Conservation (phyloP, 2,329 filamentous ascomycete species). For the Colletotrichum melonis region DNA sequence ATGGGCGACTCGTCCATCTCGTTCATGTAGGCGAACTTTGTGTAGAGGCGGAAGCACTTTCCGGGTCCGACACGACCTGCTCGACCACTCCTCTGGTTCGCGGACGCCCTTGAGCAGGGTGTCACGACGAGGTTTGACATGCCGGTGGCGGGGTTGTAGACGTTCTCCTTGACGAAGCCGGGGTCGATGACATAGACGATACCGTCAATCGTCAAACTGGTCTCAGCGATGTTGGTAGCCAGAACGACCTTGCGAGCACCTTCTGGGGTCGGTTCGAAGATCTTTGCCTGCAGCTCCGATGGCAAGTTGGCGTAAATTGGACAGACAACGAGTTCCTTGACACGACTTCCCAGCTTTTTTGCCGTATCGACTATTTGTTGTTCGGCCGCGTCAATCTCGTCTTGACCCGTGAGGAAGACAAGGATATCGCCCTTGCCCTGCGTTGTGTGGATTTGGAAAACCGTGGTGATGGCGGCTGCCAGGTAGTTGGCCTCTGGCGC, state of each 20-base stretch:
- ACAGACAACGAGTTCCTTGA: constrained; percentile 88
- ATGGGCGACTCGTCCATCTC: constrained; percentile 93
- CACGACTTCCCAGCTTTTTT: constrained; percentile 84
- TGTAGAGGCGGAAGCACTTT: constrained; percentile 94
- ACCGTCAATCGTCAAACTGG: constrained; percentile 93
- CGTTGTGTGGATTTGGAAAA: constrained; percentile 94
- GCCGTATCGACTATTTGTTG: constrained; percentile 87
- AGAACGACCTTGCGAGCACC: constrained; percentile 90
- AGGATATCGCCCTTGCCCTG: constrained; percentile 90
- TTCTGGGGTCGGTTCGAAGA: constrained; percentile 92
- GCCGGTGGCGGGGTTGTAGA: constrained; percentile 90
- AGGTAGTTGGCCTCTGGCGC: constrained; percentile 96
- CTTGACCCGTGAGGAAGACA: constrained; percentile 94
- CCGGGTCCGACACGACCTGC: constrained; percentile 92
- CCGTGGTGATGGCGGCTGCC: constrained; percentile 88
- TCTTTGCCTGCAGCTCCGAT: constrained; percentile 89
- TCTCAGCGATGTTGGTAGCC: constrained; percentile 97
- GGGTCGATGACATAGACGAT: constrained; percentile 97
- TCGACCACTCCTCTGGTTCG: constrained; percentile 91
- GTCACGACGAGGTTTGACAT: constrained; percentile 94
- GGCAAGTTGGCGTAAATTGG: constrained; percentile 96
- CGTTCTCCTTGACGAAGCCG: constrained; percentile 94
- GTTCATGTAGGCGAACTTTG: constrained; percentile 93
- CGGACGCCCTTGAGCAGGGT: constrained; percentile 90
- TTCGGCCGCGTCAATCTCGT: constrained; percentile 93